phyloP scores from a whole-genome alignment of 1,284 basidiomycete genomes.

The Lentinula novae-zelandiae region DNA sequence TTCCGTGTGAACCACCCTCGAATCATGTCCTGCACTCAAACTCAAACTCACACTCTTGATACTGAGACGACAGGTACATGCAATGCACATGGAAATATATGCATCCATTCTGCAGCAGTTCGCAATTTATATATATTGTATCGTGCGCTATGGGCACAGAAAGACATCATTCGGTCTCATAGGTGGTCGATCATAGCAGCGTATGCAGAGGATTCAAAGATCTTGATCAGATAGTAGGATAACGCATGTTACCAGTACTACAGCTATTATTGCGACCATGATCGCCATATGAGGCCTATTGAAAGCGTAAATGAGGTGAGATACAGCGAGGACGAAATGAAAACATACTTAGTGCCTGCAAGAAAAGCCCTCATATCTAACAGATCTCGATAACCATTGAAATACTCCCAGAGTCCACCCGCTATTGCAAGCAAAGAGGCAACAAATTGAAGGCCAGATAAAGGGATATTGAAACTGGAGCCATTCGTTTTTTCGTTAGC shows the following conservation, averaged over 20 bases:
- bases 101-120: too few relatives aligned
- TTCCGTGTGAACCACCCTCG: not conserved
- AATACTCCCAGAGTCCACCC: constrained; percentile 64
- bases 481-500: constrained; percentile 18
- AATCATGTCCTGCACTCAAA: too few relatives aligned
- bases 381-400: constrained; percentile 52
- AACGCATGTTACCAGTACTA: constrained; percentile 51
- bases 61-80: too few relatives aligned
- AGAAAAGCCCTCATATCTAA: constrained; percentile 57
- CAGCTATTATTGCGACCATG: constrained; percentile 42
- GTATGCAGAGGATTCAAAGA: not conserved
- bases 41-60: not conserved
- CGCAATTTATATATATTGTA: too few relatives aligned
- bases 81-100: too few relatives aligned
- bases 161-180: too few relatives aligned
- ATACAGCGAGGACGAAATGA: constrained; percentile 8
- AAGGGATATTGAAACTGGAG: constrained; percentile 26
- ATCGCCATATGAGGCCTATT: constrained; percentile 49
- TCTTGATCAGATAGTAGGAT: constrained; percentile 34
- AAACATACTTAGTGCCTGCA: constrained; percentile 48
- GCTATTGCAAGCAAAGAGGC: constrained; percentile 52
- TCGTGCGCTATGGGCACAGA: too few relatives aligned
- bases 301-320: constrained; percentile 5
- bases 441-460: constrained; percentile 41
- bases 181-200: not conserved